These are phyloP conservation scores for Lactifluus subvellereus DNA, from an alignment of 768 basidiomycete species.

Conservation along the genomic window DNA sequence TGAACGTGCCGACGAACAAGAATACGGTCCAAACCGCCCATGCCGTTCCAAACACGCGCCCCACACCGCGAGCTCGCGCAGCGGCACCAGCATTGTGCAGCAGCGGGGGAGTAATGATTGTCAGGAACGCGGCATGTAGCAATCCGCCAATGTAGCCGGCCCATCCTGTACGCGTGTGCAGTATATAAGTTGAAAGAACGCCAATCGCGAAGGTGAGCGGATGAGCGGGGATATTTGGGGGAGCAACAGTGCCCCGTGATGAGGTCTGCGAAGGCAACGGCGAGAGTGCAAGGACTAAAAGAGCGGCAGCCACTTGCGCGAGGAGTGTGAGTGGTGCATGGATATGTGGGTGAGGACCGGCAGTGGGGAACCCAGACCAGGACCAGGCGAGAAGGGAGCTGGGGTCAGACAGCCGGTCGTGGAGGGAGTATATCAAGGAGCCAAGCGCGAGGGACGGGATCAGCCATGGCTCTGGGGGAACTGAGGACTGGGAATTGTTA, in stretches of 20 bases:
- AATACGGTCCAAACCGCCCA: conserved; percentile 58
- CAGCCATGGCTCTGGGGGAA: conserved; percentile 32
- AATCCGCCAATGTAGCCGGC: conserved; percentile 64
- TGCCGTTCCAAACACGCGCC: conserved; percentile 48
- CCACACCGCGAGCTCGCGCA: conserved; percentile 33
- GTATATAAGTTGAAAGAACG: conserved; percentile 43
- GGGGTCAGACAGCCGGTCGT: conserved; percentile 67
- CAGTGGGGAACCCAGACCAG: conserved; percentile 80
- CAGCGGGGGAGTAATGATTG: conserved; percentile 54
- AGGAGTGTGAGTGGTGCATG: conserved; percentile 65
- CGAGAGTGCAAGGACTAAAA: conserved; percentile 36
- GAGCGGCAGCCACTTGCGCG: conserved; percentile 53
- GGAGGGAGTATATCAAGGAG: conserved; percentile 62
- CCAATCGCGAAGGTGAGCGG: conserved; percentile 54
- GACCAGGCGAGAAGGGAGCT: conserved; percentile 81
- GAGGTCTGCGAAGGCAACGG: not conserved
- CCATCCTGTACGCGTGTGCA: conserved; percentile 64
- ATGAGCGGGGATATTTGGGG: conserved; percentile 32
- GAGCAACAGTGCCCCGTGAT: not conserved
- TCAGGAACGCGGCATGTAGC: conserved; percentile 53
- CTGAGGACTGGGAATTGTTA: not conserved
- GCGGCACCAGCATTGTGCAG: conserved; percentile 43
- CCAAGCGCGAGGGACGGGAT: conserved; percentile 53
- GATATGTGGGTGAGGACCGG: conserved; percentile 67
- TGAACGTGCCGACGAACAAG: conserved; percentile 68